Percentiles rank a stretch among this genome's conserved stretches.
Conservation (phyloP, 108 stramenopile genomes). For the Skeletonema potamos region DNA sequence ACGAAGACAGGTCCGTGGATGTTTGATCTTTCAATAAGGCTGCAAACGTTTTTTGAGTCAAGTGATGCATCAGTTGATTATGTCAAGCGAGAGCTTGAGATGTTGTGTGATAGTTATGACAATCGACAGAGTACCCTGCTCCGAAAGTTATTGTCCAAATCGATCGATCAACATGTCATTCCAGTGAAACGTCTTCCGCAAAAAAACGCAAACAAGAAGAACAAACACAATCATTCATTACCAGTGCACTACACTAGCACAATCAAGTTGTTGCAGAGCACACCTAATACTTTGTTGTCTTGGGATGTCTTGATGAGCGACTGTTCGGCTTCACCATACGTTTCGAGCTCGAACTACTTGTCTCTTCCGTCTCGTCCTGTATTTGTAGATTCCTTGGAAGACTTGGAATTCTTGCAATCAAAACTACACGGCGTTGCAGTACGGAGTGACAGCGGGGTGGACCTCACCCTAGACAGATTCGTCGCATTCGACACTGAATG, state of each 20-base stretch:
- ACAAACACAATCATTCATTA: neutral
- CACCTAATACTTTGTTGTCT: neutral
- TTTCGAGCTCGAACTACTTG: conserved; percentile 11
- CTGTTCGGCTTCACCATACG: neutral
- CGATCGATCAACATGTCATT: neutral
- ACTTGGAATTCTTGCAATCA: conserved; percentile 11
- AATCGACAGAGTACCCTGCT: conserved; percentile 13
- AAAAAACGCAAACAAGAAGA: neutral
- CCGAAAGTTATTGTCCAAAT: conserved; percentile 16
- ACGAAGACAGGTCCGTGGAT: conserved; percentile 17
- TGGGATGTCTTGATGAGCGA: conserved; percentile 9
- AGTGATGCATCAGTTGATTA: neutral
- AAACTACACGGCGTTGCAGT: conserved; percentile 13
- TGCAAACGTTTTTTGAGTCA: conserved; percentile 14
- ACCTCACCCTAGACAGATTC: conserved; percentile 9
- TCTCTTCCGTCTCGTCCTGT: conserved; percentile 33
- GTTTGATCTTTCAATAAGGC: neutral
- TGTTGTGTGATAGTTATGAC: neutral
- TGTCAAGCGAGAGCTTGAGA: conserved; percentile 5
- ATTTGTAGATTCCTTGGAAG: conserved; percentile 33
- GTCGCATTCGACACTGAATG: conserved; percentile 43
- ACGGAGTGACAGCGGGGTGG: neutral
- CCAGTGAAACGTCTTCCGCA: neutral
- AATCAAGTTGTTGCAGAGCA: conserved; percentile 1
- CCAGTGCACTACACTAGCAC: neutral